Evolutionary conservation across 2,329 filamentous ascomycete species (phyloP).

Genomic region (Beauveria bassiana): DNA sequence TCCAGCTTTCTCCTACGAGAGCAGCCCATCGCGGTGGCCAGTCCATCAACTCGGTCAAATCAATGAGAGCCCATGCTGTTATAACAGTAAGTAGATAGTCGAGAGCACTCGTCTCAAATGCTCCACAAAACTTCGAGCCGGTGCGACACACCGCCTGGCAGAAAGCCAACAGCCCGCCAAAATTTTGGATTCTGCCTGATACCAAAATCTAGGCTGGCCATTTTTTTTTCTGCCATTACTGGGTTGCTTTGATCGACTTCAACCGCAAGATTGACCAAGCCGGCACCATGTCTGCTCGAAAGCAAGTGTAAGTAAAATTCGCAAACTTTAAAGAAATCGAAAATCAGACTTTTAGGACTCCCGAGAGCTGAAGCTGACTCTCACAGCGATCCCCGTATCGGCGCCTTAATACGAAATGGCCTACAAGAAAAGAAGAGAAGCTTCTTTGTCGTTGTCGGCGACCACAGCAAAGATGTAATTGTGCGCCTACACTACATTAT

Average conservation of each 20-base stretch:
- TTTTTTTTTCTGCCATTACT: conserved; percentile 3
- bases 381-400: conserved; percentile 76
- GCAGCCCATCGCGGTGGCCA: too few relatives aligned
- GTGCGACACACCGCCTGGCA: conserved; percentile 9
- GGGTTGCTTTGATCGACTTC: conserved; percentile 1
- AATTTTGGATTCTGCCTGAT: conserved; percentile 25
- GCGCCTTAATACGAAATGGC: conserved; percentile 84
- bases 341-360: neutral
- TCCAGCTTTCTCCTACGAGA: too few relatives aligned
- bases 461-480: conserved; percentile 92
- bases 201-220: conserved; percentile 24
- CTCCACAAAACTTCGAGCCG: neutral
- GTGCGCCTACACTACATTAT: conserved; percentile 90
- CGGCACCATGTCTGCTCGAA: conserved; percentile 48
- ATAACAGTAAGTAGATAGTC: too few relatives aligned
- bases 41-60: too few relatives aligned
- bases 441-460: conserved; percentile 95
- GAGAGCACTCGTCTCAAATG: neutral
- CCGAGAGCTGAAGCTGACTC: neutral
- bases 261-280: conserved; percentile 13
- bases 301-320: conserved; percentile 38
- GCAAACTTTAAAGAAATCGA: neutral
- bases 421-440: conserved; percentile 93
- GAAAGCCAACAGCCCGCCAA: conserved; percentile 31
- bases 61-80: too few relatives aligned